Evolutionary conservation across 2,329 filamentous ascomycete species (phyloP).

Genomic region (Botrytis fragariae): DNA sequence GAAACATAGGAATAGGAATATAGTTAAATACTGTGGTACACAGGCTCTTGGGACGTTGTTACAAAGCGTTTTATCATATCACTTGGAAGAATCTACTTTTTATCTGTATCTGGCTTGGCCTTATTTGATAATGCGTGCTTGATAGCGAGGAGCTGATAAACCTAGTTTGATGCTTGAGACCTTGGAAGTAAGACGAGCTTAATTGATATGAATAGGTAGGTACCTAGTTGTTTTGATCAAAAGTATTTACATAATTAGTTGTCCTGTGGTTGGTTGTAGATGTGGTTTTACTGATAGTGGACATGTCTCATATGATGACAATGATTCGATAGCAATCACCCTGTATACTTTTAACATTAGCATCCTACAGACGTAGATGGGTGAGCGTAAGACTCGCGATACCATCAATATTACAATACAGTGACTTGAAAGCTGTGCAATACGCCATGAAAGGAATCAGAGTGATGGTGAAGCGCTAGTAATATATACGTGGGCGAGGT

Average conservation of each 20-base stretch:
- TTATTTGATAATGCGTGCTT: neutral
- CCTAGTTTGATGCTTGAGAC: neutral
- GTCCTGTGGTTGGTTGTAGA: neutral
- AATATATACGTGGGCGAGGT: neutral
- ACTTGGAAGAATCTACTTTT: neutral
- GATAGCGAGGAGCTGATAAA: neutral
- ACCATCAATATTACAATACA: neutral
- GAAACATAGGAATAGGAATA: conserved; percentile 13
- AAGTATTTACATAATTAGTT: neutral
- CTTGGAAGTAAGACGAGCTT: neutral
- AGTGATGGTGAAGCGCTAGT: neutral
- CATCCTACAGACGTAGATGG: neutral
- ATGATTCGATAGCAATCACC: neutral
- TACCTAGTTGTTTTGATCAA: neutral
- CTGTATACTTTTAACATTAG: neutral
- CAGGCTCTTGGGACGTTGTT: neutral
- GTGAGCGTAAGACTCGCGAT: neutral
- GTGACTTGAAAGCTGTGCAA: neutral
- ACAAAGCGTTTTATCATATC: neutral
- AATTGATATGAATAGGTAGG: neutral
- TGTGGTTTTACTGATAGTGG: neutral
- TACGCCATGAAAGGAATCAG: neutral
- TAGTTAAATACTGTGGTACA: conserved; percentile 4
- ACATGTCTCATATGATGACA: neutral
- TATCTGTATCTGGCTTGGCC: neutral